These are phyloP conservation scores for Radiomyces spectabilis DNA, from an alignment of 192 early-diverging fungal species.

Conservation along the genomic window DNA sequence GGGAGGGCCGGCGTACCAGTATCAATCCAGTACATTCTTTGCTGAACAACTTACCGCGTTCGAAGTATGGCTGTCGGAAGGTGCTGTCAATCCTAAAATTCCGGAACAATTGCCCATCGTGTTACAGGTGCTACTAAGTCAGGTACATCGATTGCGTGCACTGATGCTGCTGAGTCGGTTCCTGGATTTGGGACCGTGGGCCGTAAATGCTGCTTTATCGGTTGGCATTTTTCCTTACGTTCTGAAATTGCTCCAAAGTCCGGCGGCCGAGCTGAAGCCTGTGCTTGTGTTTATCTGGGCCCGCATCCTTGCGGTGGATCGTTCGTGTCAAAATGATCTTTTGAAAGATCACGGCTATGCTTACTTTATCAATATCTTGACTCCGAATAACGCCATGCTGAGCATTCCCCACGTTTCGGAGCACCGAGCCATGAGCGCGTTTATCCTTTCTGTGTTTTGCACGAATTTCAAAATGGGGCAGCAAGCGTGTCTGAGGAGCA, in stretches of 20 bases:
- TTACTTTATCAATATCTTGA: conserved; percentile 89
- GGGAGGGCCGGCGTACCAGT: conserved; percentile 41
- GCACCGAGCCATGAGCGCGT: conserved; percentile 90
- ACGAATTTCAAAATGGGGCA: conserved; percentile 77
- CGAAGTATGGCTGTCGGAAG: conserved; percentile 89
- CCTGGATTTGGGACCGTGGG: conserved; percentile 88
- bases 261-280: conserved; percentile 87
- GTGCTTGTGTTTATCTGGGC: conserved; percentile 98
- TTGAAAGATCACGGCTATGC: conserved; percentile 85
- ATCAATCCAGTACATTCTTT: conserved; percentile 84
- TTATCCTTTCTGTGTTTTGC: conserved; percentile 92
- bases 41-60: conserved; percentile 96
- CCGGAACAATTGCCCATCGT: conserved; percentile 95
- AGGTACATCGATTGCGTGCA: conserved; percentile 89
- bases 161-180: conserved; percentile 88
- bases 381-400: conserved; percentile 57
- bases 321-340: conserved; percentile 81
- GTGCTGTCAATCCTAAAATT: conserved; percentile 68
- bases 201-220: conserved; percentile 84
- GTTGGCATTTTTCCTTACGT: conserved; percentile 98
- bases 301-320: conserved; percentile 89
- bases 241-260: conserved; percentile 87
- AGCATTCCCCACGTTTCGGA: conserved; percentile 73
- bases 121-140: conserved; percentile 91
- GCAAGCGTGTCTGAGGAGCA: conserved; percentile 68